These are phyloP conservation scores for Aspergillus felis DNA, from an alignment of 2,329 filamentous ascomycete genomes.

Conservation along the genomic window DNA sequence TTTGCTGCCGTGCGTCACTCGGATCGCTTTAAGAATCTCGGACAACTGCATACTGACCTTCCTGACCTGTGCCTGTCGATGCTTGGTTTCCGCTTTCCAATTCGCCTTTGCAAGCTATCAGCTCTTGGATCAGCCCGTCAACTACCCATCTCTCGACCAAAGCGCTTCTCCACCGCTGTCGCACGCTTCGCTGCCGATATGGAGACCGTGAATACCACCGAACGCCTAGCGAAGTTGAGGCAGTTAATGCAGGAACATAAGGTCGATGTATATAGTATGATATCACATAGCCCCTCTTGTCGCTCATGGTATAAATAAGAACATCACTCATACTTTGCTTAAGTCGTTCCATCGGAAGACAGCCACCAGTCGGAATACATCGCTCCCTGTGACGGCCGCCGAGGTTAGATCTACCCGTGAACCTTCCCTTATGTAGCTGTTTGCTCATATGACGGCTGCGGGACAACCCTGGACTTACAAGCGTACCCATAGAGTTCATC, in stretches of 20 bases:
- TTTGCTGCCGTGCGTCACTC: conserved; percentile 7
- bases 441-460: conserved; percentile 4
- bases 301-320: conserved; percentile 5
- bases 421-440: neutral
- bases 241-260: conserved; percentile 82
- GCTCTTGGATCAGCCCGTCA: conserved; percentile 24
- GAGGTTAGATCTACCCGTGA: conserved; percentile 49
- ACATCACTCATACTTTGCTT: conserved; percentile 30
- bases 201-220: conserved; percentile 74
- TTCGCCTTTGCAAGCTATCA: conserved; percentile 28
- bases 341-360: conserved; percentile 95
- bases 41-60: conserved; percentile 14
- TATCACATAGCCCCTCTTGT: conserved; percentile 14
- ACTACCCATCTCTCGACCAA: conserved; percentile 24
- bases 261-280: conserved; percentile 84
- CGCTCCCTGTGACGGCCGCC: conserved; percentile 85
- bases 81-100: conserved; percentile 30
- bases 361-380: conserved; percentile 98
- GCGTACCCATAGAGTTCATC: conserved; percentile 62
- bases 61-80: conserved; percentile 23
- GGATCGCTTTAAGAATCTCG: conserved; percentile 6
- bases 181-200: conserved; percentile 53
- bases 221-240: conserved; percentile 71
- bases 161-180: conserved; percentile 37
- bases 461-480: conserved; percentile 11